phyloP scores from a whole-genome alignment of 148 eudicot species.

The Persicaria maculosa region DNA sequence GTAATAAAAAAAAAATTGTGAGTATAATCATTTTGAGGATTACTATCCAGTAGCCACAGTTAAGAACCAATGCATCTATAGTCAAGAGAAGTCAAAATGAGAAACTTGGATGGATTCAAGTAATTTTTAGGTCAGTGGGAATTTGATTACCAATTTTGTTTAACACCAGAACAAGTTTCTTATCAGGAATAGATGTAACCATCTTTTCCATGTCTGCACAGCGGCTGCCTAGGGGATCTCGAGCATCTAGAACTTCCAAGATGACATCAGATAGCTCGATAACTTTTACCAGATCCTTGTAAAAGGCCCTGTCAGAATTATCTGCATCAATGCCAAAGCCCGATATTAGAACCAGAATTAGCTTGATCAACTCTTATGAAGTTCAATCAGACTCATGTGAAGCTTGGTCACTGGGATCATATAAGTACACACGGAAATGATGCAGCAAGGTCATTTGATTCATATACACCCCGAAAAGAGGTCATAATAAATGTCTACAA shows the following conservation, averaged over 20 bases:
- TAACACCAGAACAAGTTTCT: conserved; percentile 82
- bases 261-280: conserved; percentile 94
- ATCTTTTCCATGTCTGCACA: conserved; percentile 86
- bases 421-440: background rate
- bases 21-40: background rate
- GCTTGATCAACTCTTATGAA: background rate
- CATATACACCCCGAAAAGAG: background rate
- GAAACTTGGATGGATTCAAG: background rate
- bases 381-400: background rate
- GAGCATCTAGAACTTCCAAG: conserved; percentile 95
- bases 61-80: background rate
- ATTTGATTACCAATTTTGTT: conserved; percentile 73
- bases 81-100: background rate
- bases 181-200: conserved; percentile 74
- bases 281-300: conserved; percentile 94
- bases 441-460: background rate
- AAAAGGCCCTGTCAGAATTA: conserved; percentile 75
- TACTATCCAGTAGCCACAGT: background rate
- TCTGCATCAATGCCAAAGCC: conserved; percentile 32
- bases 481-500: background rate
- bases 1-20: too few relatives aligned
- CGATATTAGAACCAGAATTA: background rate
- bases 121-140: background rate
- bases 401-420: background rate
- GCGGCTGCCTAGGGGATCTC: conserved; percentile 94